Percentiles rank a stretch among this genome's conserved stretches.
These are phyloP conservation scores for Blastocystis sp. DNA, from an alignment of 352 stramenopile genomes.

Conservation along the genomic window DNA sequence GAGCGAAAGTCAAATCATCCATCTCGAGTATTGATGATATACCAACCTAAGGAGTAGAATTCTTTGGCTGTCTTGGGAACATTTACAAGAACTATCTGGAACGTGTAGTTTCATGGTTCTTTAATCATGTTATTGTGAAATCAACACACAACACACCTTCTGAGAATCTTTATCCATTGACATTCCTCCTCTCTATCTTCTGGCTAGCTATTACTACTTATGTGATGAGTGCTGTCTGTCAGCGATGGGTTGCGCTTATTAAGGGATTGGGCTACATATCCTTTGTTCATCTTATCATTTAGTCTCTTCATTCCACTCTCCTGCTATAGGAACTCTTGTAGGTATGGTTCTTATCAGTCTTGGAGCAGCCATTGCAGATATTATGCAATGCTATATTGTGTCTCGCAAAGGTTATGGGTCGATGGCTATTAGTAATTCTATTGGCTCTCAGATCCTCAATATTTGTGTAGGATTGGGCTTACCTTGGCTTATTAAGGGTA, in stretches of 20 bases:
- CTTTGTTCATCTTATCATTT: background rate
- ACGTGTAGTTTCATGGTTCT: conserved; percentile 9
- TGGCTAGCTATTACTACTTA: conserved; percentile 62
- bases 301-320: background rate
- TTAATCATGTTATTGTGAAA: conserved; percentile 10
- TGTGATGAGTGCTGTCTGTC: conserved; percentile 56
- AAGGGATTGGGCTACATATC: conserved; percentile 41
- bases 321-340: conserved; percentile 59
- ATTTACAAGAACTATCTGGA: background rate
- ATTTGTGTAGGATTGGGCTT: conserved; percentile 65
- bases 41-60: background rate
- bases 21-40: background rate
- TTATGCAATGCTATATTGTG: conserved; percentile 64
- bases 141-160: background rate
- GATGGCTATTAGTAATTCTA: conserved; percentile 64
- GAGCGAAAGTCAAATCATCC: background rate
- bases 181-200: conserved; percentile 62
- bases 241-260: conserved; percentile 61
- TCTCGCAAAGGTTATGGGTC: conserved; percentile 63
- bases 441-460: conserved; percentile 65
- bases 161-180: conserved; percentile 31
- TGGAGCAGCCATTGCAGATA: conserved; percentile 63
- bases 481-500: conserved; percentile 62
- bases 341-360: conserved; percentile 63
- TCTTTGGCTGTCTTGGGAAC: background rate